Conservation (phyloP, 169 alveolate genomes). For the Plasmodium relictum region DNA sequence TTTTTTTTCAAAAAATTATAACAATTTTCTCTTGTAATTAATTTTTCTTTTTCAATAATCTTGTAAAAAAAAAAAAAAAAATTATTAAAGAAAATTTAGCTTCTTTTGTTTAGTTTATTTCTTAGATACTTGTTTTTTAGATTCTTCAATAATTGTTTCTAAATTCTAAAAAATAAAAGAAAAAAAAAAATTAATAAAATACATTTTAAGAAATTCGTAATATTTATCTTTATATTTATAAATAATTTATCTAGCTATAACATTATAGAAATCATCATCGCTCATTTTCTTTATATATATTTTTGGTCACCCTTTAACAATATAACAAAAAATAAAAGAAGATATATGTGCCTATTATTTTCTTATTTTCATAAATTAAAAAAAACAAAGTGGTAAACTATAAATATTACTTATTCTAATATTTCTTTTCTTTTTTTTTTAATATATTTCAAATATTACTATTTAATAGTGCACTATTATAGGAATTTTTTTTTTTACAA, state of each 20-base stretch:
- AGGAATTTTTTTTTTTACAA: no score
- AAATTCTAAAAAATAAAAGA: constrained; percentile 21
- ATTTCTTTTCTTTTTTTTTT: no score
- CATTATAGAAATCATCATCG: constrained; percentile 57
- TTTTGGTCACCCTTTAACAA: neutral
- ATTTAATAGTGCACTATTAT: no score
- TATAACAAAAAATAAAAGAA: neutral
- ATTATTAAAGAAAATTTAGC: neutral
- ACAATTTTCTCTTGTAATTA: constrained; percentile 23
- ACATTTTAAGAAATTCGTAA: neutral
- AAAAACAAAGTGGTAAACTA: no score
- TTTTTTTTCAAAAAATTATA: neutral
- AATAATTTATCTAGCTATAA: neutral
- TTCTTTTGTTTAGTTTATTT: neutral
- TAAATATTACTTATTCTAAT: no score
- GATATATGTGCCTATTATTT: neutral
- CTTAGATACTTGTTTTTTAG: constrained; percentile 22
- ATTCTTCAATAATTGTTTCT: constrained; percentile 42
- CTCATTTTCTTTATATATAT: constrained; percentile 6
- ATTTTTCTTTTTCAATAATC: constrained; percentile 10
- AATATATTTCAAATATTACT: no score
- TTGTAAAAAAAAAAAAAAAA: constrained; percentile 3
- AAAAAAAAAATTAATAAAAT: neutral
- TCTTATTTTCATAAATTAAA: no score
- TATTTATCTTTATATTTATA: neutral